Conservation (phyloP, 1,284 basidiomycete genomes). For the Caloboletus firmus region DNA sequence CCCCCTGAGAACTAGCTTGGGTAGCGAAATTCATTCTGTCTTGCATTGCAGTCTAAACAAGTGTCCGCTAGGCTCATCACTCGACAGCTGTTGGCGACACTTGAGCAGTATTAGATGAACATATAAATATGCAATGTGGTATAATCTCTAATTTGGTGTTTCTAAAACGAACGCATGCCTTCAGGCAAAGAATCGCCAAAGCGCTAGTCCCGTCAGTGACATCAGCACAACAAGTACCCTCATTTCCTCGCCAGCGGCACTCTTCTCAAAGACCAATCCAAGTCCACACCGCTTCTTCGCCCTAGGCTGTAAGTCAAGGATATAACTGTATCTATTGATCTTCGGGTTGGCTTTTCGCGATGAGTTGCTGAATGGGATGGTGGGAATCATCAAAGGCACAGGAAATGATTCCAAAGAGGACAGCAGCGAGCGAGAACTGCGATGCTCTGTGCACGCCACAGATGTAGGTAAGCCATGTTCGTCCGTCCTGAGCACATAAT, state of each 20-base stretch:
- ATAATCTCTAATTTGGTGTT: neutral
- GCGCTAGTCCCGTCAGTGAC: constrained; percentile 52
- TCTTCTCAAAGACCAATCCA: constrained; percentile 54
- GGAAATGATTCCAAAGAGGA: constrained; percentile 40
- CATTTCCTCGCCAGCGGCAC: constrained; percentile 67
- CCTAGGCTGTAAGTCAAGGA: constrained; percentile 28
- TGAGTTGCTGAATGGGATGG: constrained; percentile 40
- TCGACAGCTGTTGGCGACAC: neutral
- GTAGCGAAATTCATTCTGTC: neutral
- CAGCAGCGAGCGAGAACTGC: constrained; percentile 39
- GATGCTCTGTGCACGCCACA: constrained; percentile 48
- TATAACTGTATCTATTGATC: constrained; percentile 25
- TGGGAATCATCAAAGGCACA: constrained; percentile 43
- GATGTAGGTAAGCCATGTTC: constrained; percentile 44
- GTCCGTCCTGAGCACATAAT: constrained; percentile 51
- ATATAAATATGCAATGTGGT: neutral
- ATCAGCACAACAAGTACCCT: constrained; percentile 59
- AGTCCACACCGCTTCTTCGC: constrained; percentile 38
- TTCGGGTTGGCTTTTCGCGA: constrained; percentile 3
- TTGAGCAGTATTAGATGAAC: neutral
- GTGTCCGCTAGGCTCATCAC: neutral
- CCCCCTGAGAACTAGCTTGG: too few relatives aligned
- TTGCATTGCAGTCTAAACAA: neutral
- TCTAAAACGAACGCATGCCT: neutral
- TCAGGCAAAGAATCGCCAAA: constrained; percentile 50